Evolutionary conservation across 306 rosid genomes (phyloP).

Genomic region (Gastrolobium villosum): DNA sequence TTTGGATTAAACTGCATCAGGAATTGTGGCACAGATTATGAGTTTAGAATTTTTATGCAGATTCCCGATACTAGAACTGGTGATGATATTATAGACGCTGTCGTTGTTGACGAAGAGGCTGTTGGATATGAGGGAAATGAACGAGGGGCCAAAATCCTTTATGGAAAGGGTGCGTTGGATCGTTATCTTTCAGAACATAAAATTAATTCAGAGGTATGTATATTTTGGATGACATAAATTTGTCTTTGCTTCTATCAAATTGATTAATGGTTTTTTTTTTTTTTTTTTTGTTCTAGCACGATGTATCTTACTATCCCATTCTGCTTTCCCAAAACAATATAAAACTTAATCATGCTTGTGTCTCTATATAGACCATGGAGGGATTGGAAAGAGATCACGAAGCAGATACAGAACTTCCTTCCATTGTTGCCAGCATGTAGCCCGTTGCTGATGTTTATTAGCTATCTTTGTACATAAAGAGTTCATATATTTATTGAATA

Average conservation of each 20-base stretch:
- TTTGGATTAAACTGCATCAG: neutral
- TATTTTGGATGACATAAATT: constrained; percentile 10
- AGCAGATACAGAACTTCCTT: constrained; percentile 73
- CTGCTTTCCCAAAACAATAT: too few relatives aligned
- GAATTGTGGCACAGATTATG: neutral
- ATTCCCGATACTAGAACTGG: constrained; percentile 87
- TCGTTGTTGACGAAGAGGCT: constrained; percentile 87
- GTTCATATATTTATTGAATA: constrained; percentile 56
- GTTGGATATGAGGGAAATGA: constrained; percentile 60
- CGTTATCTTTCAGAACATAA: constrained; percentile 66
- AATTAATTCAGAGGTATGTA: constrained; percentile 62
- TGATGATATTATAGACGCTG: constrained; percentile 80
- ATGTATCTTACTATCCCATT: too few relatives aligned
- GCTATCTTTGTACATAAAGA: constrained; percentile 70
- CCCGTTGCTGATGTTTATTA: constrained; percentile 41
- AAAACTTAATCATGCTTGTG: constrained; percentile 32
- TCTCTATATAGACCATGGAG: constrained; percentile 50
- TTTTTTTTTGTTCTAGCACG: too few relatives aligned
- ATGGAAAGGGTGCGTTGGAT: constrained; percentile 81
- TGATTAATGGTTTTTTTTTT: neutral
- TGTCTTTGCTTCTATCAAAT: constrained; percentile 3
- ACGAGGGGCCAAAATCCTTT: constrained; percentile 85
- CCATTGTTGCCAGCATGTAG: constrained; percentile 95
- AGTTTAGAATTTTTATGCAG: constrained; percentile 58
- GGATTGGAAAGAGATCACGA: constrained; percentile 67